Conservation (phyloP, 192 early-diverging fungal genomes). For the Linnemannia exigua region DNA sequence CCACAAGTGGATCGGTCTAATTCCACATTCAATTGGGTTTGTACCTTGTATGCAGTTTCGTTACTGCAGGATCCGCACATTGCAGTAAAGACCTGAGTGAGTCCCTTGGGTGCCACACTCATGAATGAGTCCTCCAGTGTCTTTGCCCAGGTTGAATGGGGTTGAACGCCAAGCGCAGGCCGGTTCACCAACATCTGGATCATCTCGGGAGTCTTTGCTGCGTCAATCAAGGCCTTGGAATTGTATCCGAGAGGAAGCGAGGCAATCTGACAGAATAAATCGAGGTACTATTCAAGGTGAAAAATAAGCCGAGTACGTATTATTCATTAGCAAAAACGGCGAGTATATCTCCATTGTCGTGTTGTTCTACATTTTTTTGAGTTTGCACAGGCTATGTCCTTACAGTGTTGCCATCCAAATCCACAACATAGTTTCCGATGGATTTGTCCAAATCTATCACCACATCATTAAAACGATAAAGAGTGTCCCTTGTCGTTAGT, state of each 20-base stretch:
- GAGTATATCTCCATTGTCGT: no score
- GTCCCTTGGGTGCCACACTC: slow-evolving; percentile 73
- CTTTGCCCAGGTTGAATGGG: slow-evolving; percentile 72
- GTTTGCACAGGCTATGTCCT: neutral
- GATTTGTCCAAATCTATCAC: slow-evolving; percentile 72
- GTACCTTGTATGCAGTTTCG: slow-evolving; percentile 78
- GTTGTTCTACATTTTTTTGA: neutral
- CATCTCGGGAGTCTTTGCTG: slow-evolving; percentile 68
- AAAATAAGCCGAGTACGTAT: neutral
- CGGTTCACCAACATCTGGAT: slow-evolving; percentile 75
- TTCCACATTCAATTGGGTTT: neutral
- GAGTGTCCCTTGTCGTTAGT: no score
- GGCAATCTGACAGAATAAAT: slow-evolving; percentile 81
- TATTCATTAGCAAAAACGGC: neutral
- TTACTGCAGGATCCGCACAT: slow-evolving; percentile 84
- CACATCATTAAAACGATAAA: neutral
- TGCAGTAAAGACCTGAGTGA: slow-evolving; percentile 79
- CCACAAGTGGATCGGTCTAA: neutral
- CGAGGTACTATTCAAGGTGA: slow-evolving; percentile 54
- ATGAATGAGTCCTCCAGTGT: slow-evolving; percentile 73
- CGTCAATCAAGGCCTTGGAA: slow-evolving; percentile 67
- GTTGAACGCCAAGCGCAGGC: slow-evolving; percentile 76
- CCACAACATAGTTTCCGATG: slow-evolving; percentile 80
- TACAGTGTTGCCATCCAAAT: slow-evolving; percentile 79
- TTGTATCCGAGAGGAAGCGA: slow-evolving; percentile 85